Evolutionary conservation across 345 rosid genomes (phyloP).

Genomic region (Dipteronia dyeriana): DNA sequence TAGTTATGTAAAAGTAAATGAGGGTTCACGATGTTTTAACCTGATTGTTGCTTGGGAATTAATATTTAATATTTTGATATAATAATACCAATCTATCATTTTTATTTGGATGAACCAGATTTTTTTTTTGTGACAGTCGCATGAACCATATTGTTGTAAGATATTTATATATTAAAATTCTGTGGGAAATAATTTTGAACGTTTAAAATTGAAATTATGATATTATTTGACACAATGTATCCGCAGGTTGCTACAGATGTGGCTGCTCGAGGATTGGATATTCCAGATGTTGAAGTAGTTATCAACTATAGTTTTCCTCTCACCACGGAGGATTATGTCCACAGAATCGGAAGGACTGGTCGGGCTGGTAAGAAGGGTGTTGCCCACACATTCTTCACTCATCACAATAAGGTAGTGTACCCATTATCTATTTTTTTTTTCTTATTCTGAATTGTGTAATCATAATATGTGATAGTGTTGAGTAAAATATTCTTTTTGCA

Average conservation of each 20-base stretch:
- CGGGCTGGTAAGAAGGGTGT: constrained; percentile 98
- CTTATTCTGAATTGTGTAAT: neutral
- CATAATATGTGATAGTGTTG: too few species aligned
- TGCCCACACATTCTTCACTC: constrained; percentile 92
- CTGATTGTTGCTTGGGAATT: neutral
- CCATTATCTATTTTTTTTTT: neutral
- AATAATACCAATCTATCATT: neutral
- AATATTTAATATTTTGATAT: neutral
- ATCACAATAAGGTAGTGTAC: constrained; percentile 69
- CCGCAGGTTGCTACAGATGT: constrained; percentile 94
- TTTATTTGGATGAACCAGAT: neutral
- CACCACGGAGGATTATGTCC: constrained; percentile 93
- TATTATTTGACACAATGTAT: neutral
- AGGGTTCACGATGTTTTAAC: neutral
- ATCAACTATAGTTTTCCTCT: constrained; percentile 94
- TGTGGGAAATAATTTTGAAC: neutral
- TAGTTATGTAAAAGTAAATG: neutral
- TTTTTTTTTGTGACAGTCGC: too few species aligned
- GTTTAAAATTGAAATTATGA: neutral
- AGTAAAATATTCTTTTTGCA: neutral
- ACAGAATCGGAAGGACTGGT: constrained; percentile 94
- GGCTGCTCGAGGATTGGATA: constrained; percentile 94
- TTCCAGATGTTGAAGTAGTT: constrained; percentile 95
- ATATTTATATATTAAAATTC: neutral
- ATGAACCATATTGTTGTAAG: neutral